A percentile compares a stretch with the other conserved stretches of the same genome.
Evolutionary conservation across 2,329 filamentous ascomycete genomes (phyloP).

Genomic region (Thermochaetoides dissita): DNA sequence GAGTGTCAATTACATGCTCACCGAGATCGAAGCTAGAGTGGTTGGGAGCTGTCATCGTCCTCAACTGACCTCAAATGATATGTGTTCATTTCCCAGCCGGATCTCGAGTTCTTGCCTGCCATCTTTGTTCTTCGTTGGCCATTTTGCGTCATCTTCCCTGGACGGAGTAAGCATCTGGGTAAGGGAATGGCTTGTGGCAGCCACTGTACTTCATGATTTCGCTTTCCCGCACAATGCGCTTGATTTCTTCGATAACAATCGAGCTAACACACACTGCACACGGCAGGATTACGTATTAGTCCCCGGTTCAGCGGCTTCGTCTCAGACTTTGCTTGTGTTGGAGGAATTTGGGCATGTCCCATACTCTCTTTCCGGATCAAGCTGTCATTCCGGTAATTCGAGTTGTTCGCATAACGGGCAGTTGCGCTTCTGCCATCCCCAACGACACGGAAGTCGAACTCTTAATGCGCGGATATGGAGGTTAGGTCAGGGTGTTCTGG

Average conservation of each 20-base stretch:
- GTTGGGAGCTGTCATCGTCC: slow-evolving; percentile 7
- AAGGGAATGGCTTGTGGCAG: neutral
- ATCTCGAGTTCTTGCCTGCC: slow-evolving; percentile 95
- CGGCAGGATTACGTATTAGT: no score
- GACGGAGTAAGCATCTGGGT: slow-evolving; percentile 15
- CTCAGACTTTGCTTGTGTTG: neutral
- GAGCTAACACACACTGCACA: slow-evolving; percentile 91
- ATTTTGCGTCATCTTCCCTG: slow-evolving; percentile 95
- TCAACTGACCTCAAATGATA: slow-evolving; percentile 72
- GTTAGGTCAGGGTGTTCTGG: neutral
- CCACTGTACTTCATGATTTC: slow-evolving; percentile 83
- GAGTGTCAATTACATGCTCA: neutral
- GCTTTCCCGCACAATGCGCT: slow-evolving; percentile 90
- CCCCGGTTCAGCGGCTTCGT: neutral
- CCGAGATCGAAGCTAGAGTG: neutral
- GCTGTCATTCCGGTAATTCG: slow-evolving; percentile 97
- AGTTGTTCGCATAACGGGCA: slow-evolving; percentile 96
- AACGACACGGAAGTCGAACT: slow-evolving; percentile 90
- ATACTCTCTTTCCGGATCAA: slow-evolving; percentile 98
- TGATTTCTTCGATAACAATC: slow-evolving; percentile 81
- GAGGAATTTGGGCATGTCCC: slow-evolving; percentile 22
- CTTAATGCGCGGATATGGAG: slow-evolving; percentile 29
- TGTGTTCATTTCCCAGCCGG: slow-evolving; percentile 82
- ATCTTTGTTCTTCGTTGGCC: slow-evolving; percentile 99
- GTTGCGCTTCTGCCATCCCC: slow-evolving; percentile 88